A percentile compares a stretch with the other conserved stretches of the same genome.
Evolutionary conservation across 2,329 filamentous ascomycete genomes (phyloP).

Genomic region (Cladophialophora immunda): DNA sequence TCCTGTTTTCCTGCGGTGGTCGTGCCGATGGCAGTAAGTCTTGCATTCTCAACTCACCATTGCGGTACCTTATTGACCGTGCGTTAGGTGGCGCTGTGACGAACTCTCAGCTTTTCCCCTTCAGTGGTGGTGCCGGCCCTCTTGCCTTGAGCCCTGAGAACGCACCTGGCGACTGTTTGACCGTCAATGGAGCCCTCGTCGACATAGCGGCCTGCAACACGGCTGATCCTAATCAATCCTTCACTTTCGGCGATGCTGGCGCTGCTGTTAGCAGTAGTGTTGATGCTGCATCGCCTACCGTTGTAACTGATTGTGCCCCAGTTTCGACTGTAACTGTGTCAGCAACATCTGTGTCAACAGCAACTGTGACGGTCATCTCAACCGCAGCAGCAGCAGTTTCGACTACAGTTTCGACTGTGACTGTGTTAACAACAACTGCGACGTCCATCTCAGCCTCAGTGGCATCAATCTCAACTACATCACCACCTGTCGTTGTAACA

Average conservation of each 20-base stretch:
- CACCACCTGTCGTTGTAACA: not conserved
- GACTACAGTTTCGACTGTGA: no score
- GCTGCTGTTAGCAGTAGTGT: not conserved
- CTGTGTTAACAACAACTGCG: no score
- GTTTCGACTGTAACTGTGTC: not conserved
- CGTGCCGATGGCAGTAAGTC: conserved; percentile 61
- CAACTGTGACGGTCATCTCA: conserved; percentile 5
- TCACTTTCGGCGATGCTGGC: conserved; percentile 25
- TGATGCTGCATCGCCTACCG: not conserved
- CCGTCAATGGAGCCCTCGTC: conserved; percentile 26
- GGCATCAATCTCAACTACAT: not conserved
- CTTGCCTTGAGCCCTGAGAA: conserved; percentile 28
- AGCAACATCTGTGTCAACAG: not conserved
- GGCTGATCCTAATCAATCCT: conserved; percentile 27
- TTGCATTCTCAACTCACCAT: not conserved
- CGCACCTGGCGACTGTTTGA: conserved; percentile 30
- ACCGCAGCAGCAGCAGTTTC: not conserved
- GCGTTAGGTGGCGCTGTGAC: conserved; percentile 27
- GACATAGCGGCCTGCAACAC: conserved; percentile 30
- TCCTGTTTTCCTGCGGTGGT: conserved; percentile 67
- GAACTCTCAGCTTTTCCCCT: conserved; percentile 33
- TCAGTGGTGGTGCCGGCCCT: conserved; percentile 27
- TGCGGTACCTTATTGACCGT: not conserved
- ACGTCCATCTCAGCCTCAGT: not conserved
- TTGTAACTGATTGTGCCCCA: not conserved